Evolutionary conservation across 2,329 filamentous ascomycete genomes (phyloP), one percentile per base, ranked within the genome.

Genomic region (Phaeosphaeriaceae sp.): DNA sequence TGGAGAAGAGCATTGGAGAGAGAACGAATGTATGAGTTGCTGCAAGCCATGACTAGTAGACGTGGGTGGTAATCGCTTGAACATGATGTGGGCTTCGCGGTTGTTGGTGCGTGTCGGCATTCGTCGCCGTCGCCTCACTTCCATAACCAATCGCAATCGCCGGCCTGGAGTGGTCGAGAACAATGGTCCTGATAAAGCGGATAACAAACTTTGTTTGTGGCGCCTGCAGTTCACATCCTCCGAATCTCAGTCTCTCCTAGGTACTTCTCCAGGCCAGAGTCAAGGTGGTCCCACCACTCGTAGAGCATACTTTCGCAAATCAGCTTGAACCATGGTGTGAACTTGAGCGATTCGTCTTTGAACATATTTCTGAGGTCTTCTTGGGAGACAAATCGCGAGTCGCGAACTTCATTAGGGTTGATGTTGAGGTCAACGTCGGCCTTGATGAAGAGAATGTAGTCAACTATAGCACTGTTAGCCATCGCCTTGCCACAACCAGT

Each of bases 261-360:
- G 81, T 94, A 97, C 80, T 91, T 90, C 60, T 96, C 91, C 67
- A 98, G 83, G 10, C 91, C 91, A 22, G 86, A 82, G 68, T 95
- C 89, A 56, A 98, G 86, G 79, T 91, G 88, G 74, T 89, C 84
- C 95, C 95, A 99, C 95, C 95, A 99, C 79, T 97, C 90, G 72
- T 96, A 99, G 44, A 99, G 86, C 91, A 98, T 93, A 49, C 92
- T 93, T 78, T 98, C 86, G 85, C 95, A 99, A 74, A 99, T 98
- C 68, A 99, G 89, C 85, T 97, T 97, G 84, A 99, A 99, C 95
- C 95, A 99, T 1, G 95, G 95, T 0, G 95, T 99, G 79, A 98
- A 98, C 71, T 89, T 91, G 69, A 96, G 84, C 53, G 81, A 84
- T 3, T 90, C 87, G 73, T 97, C 90, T 71, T 89, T 82, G 78